phyloP scores from a whole-genome alignment of 345 rosid species.

The Arabis alpina region DNA sequence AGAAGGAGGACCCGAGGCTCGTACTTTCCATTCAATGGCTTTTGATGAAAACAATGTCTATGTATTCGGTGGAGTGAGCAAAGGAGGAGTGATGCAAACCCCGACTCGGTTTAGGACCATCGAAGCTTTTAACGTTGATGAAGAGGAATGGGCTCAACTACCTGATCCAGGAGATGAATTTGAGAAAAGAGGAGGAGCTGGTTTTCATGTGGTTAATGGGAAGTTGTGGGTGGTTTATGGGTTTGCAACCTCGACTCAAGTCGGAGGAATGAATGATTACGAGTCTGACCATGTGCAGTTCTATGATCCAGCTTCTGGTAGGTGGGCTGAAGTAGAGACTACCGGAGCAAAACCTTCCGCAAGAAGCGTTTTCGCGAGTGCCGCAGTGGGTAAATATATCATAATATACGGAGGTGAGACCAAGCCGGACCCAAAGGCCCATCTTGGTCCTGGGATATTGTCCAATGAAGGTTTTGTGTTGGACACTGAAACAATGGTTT shows the following conservation, averaged over 20 bases:
- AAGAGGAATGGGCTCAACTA: slow-evolving; percentile 7
- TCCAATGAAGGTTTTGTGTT: slow-evolving; percentile 11
- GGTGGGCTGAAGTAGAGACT: slow-evolving; percentile 27
- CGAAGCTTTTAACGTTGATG: neutral
- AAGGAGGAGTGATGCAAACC: neutral
- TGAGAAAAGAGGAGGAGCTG: slow-evolving; percentile 8
- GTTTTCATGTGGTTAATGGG: slow-evolving; percentile 3
- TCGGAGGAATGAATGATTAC: neutral
- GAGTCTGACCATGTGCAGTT: slow-evolving; percentile 3
- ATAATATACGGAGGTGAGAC: slow-evolving; percentile 23
- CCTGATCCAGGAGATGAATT: slow-evolving; percentile 11
- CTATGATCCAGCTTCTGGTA: neutral
- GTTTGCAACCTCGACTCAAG: neutral
- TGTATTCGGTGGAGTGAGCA: slow-evolving; percentile 24
- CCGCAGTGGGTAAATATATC: no score
- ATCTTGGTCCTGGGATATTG: slow-evolving; percentile 24
- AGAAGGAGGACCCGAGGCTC: no score
- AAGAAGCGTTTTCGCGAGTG: neutral
- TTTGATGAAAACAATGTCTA: slow-evolving; percentile 16
- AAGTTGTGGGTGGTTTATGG: slow-evolving; percentile 38
- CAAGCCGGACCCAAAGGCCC: neutral
- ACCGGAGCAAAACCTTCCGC: slow-evolving; percentile 19
- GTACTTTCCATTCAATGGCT: slow-evolving; percentile 8
- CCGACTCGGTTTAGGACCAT: neutral
- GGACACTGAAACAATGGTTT: slow-evolving; percentile 12